Evolutionary conservation across 2,329 filamentous ascomycete genomes (phyloP), one percentile per base, ranked within the genome.

Genomic region (Lasiodiplodia theobromae): DNA sequence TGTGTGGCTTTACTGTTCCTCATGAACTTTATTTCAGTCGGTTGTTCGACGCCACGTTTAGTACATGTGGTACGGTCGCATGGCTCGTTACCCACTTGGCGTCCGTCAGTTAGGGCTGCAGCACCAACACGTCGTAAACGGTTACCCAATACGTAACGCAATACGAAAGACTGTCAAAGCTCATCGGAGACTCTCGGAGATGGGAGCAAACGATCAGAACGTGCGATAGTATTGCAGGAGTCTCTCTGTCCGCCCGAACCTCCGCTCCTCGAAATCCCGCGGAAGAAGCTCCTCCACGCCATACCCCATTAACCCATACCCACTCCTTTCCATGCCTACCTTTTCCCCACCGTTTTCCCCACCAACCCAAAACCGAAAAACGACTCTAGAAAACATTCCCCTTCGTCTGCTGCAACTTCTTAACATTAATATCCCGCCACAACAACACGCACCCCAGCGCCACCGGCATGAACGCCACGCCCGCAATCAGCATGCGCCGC

Each of bases 401-500:
- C 71, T 78, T 79, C 11, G 71, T 74, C 71, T 80, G 78, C 69
- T 79, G 75, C 18, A 74, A 71, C 63, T 74, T 73, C 34, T 71
- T 77, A n/a, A 80, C 72, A 47, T 80, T 76, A 56, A 78, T 76
- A 49, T 81, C 71, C 53, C 74, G 72, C 72, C 77, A 77, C 64
- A 79, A 69, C 3, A 76, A 49, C 21, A 77, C 72, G 47, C 71
- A 73, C 34, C 76, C 68, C 21, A 77, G 37, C 18, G 71, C 72
- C 14, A 80, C 37, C 58, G 71, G 75, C 72, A 75, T 73, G 49
- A 77, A 68, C 4, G 71, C 72, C 5, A 74, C 76, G 53, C 78
- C 72, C 6, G 80, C 79, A 58, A 81, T 80, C 37, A 82, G 72
- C 77, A 83, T 78, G n/a, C 74, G 70, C 23, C 74, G 78, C 76